Base-by-base conservation (phyloP, 208 protist genomes). In the Leishmania tropica region DNA sequence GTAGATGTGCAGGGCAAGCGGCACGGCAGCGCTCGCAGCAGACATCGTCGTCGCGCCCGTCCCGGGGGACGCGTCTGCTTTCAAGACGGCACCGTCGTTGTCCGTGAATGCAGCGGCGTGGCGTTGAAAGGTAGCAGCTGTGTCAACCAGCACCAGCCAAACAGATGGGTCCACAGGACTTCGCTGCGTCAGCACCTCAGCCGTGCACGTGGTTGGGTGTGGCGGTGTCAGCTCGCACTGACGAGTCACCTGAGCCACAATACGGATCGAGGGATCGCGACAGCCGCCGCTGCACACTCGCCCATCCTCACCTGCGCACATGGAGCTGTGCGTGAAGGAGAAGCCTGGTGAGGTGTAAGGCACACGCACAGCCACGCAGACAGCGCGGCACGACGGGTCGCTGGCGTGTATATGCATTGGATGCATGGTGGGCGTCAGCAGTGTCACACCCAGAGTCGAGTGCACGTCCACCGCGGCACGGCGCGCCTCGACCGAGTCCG, bases 391-490 rank as follows among this genome's bases (percentile, higher is more conserved):
- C 8, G 75, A 51, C 5, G 5, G 54, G 74, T 75, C 54, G 64
- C 56, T 31, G 67, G 54, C 74, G 42, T 79, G 48, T 40, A 96
- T 80, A 8, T 86, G 60, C 17, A 96, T 60, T 6, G 94, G 94
- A 80, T 97, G 94, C 51, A 87, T 83, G 31, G 74, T 71, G 0
- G 94, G 94, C 13, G 91, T 87, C 37, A 96, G 48, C 37, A 97
- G 81, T 10, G 79, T 76, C 28, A 96, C 88, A 24, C 83, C 88
- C 6, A 94, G 81, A 11, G 56, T 53, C 19, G 93, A 95, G 65
- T 95, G 88, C 58, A 96, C 85, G 73, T 94, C 87, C 31, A 97
- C 85, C 2, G 95, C 89, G 51, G 92, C 90, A 19, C 76, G 80
- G n/a, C 87, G 85, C 8, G 77, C 68, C 19, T 70, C 74, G 24